phyloP scores from a whole-genome alignment of 768 basidiomycete genomes.

The Pleurotus citrinopileatus region DNA sequence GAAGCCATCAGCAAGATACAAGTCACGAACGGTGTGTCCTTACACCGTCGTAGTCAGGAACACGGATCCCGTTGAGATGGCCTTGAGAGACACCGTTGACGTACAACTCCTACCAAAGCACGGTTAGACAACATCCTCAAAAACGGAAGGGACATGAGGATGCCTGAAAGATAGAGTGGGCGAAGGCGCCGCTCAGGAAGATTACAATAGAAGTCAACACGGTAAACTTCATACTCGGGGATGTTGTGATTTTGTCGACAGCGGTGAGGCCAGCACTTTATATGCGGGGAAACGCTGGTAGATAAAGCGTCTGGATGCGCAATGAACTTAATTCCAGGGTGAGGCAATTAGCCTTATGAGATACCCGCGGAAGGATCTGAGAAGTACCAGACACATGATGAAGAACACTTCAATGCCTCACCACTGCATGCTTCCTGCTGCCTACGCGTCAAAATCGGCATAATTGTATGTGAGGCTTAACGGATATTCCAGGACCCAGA shows the following conservation, averaged over 20 bases:
- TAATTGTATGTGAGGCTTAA: not conserved
- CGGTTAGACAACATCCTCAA: too few species aligned
- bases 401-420: too few species aligned
- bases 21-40: slow-evolving; percentile 13
- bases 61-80: slow-evolving; percentile 37
- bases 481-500: not conserved
- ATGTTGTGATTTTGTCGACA: not conserved
- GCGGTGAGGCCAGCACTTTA: not conserved
- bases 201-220: slow-evolving; percentile 21
- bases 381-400: too few species aligned
- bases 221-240: not conserved
- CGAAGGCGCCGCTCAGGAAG: slow-evolving; percentile 35
- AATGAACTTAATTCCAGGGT: too few species aligned
- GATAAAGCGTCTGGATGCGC: too few species aligned
- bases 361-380: too few species aligned
- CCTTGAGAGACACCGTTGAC: slow-evolving; percentile 51
- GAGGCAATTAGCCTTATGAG: too few species aligned
- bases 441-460: slow-evolving; percentile 5
- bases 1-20: not conserved
- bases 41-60: slow-evolving; percentile 45
- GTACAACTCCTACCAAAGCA: slow-evolving; percentile 36
- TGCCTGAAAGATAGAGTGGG: slow-evolving; percentile 54
- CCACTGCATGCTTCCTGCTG: too few species aligned
- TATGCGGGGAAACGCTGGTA: not conserved
- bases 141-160: too few species aligned